Base-by-base conservation (phyloP, 1,284 basidiomycete species). In the Lignosus rhinocerotis region DNA sequence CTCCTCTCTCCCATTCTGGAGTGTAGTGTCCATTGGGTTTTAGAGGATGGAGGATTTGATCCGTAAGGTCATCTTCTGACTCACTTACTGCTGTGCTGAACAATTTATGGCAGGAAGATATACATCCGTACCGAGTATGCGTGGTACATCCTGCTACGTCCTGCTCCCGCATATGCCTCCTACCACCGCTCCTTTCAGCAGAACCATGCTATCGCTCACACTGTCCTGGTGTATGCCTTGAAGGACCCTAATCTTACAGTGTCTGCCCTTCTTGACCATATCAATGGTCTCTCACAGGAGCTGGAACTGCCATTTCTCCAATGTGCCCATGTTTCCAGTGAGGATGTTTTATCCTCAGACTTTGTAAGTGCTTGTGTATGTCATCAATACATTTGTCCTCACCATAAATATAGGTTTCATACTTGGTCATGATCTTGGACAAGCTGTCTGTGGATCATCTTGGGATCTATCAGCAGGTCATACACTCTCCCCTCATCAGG, bases 91-190 rank as follows among this genome's bases (percentile, higher is more conserved):
- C 14, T 11, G 30, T 45, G 38, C 44, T 41, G 42, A 63, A 59
- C 51, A 38, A 53, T 33, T 44, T 53, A 39, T 21, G 48, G 3
- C 53, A 76, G 76, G 36, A 75, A 76, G 44, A 73, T 80, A 9
- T 80, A 78, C 54, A 61, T 81, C 30, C 67, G 72, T 31, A 82
- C 80, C 1, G 32, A 67, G 25, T 62, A 71, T 65, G 84, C 86
- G 0, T 88, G 86, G 86, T 88, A 89, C 63, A 85, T 88, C 56
- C 73, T 88, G 2, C 75, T 76, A 11, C 57, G 60, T 2, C 85
- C 86, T 0, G 77, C 80, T 0, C 46, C 53, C 1, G 30, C 56
- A 2, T 88, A 88, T 62, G 57, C 53, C 2, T 67, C 72, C 0
- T 76, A 76, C 55, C 86, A 77, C 62, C 53, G 56, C 1, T 54